These are phyloP conservation scores for Umbellularia californica DNA, from an alignment of 164 flowering plant genomes.

Conservation along the genomic window DNA sequence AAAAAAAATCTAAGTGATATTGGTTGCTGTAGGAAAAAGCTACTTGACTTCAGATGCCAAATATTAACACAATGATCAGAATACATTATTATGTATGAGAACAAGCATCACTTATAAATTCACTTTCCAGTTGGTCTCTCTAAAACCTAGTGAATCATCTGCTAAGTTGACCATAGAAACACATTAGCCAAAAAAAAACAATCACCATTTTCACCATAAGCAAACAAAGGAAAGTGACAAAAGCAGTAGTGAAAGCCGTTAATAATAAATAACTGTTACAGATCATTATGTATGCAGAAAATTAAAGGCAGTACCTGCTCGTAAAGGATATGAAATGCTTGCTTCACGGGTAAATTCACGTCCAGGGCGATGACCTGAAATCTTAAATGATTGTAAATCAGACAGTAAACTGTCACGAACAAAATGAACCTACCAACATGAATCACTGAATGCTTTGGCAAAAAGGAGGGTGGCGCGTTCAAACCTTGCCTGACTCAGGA, in stretches of 20 bases:
- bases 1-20: no score
- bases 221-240: background rate
- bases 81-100: no score
- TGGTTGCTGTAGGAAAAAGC: no score
- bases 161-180: background rate
- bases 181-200: background rate
- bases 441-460: background rate
- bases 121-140: no score
- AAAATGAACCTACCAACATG: background rate
- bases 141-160: background rate
- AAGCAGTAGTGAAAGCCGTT: background rate
- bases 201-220: background rate
- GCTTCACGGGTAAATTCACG: slow-evolving; percentile 79
- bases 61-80: no score
- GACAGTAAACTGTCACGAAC: background rate
- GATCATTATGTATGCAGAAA: background rate
- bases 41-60: no score
- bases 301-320: slow-evolving; percentile 64
- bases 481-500: slow-evolving; percentile 89
- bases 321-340: slow-evolving; percentile 86
- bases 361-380: slow-evolving; percentile 82
- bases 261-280: background rate
- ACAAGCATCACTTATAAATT: no score
- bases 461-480: slow-evolving; percentile 31
- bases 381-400: background rate